A percentile compares a stretch with the other conserved stretches of the same genome.
phyloP scores from a whole-genome alignment of 495 filamentous ascomycete genomes.

The Tuber melanosporum region DNA sequence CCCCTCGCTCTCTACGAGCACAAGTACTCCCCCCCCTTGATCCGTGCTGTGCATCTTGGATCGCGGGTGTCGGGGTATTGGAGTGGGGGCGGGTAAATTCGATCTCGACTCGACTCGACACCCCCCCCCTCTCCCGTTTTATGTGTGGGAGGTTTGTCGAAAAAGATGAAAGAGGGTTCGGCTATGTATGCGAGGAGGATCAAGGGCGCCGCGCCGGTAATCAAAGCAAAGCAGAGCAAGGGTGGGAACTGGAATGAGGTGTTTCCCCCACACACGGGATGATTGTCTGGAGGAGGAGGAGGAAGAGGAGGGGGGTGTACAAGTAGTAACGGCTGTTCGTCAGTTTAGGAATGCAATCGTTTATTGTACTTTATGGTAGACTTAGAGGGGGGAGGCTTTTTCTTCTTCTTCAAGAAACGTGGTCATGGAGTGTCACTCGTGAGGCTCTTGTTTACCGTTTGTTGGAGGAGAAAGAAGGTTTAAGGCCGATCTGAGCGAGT shows the following conservation, averaged over 20 bases:
- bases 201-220: not conserved
- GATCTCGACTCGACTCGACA: not conserved
- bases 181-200: constrained; percentile 2
- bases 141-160: too few species aligned
- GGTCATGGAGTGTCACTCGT: not conserved
- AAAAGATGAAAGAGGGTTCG: not conserved
- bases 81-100: not conserved
- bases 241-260: not conserved
- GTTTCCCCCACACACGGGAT: not conserved
- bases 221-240: not conserved
- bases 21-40: too few species aligned
- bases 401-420: not conserved
- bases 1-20: not conserved
- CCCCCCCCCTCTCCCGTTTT: too few species aligned
- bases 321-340: not conserved
- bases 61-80: not conserved
- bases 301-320: not conserved
- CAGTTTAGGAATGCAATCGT: not conserved
- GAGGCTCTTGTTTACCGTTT: not conserved
- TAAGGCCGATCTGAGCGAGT: not conserved
- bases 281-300: not conserved
- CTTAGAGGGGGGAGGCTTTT: not conserved
- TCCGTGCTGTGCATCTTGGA: not conserved
- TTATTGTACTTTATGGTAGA: not conserved
- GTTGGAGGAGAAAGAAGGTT: not conserved